These are phyloP conservation scores for Yamadazyma atlantica DNA, from an alignment of 1,139 yeast species.

Conservation along the genomic window DNA sequence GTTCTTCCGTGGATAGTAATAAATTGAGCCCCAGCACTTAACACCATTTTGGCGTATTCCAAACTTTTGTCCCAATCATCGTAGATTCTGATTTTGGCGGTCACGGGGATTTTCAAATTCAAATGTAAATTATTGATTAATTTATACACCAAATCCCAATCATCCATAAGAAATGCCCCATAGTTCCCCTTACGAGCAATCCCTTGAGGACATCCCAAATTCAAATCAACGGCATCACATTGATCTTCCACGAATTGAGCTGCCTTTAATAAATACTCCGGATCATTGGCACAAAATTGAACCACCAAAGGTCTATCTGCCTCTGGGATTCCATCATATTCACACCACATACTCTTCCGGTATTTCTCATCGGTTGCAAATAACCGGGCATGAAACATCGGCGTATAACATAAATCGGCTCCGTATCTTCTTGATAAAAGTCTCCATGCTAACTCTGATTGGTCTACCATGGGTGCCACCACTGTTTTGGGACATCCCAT, in stretches of 20 bases:
- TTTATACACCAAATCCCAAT: slow-evolving; percentile 80
- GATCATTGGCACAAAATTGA: slow-evolving; percentile 96
- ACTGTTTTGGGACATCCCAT: slow-evolving; percentile 79
- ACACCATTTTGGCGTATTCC: slow-evolving; percentile 86
- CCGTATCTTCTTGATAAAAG: slow-evolving; percentile 83
- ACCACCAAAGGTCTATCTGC: slow-evolving; percentile 82
- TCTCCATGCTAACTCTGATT: slow-evolving; percentile 95
- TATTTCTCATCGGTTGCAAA: slow-evolving; percentile 86
- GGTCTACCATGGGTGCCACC: slow-evolving; percentile 99
- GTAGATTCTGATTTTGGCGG: slow-evolving; percentile 92
- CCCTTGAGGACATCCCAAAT: slow-evolving; percentile 97
- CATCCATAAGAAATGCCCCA: slow-evolving; percentile 96
- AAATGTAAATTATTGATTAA: slow-evolving; percentile 73
- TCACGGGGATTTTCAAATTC: slow-evolving; percentile 80
- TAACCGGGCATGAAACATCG: slow-evolving; percentile 92
- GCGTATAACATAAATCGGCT: slow-evolving; percentile 92
- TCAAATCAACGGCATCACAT: slow-evolving; percentile 95
- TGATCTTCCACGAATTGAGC: slow-evolving; percentile 75
- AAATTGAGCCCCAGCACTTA: slow-evolving; percentile 93
- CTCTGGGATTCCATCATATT: slow-evolving; percentile 66
- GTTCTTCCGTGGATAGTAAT: slow-evolving; percentile 95
- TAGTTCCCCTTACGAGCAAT: slow-evolving; percentile 93
- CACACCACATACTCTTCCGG: slow-evolving; percentile 72
- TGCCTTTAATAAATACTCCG: slow-evolving; percentile 77
- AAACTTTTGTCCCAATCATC: slow-evolving; percentile 83